Conservation (phyloP, 2,329 filamentous ascomycete genomes). For the Fusarium brachygibbosum region DNA sequence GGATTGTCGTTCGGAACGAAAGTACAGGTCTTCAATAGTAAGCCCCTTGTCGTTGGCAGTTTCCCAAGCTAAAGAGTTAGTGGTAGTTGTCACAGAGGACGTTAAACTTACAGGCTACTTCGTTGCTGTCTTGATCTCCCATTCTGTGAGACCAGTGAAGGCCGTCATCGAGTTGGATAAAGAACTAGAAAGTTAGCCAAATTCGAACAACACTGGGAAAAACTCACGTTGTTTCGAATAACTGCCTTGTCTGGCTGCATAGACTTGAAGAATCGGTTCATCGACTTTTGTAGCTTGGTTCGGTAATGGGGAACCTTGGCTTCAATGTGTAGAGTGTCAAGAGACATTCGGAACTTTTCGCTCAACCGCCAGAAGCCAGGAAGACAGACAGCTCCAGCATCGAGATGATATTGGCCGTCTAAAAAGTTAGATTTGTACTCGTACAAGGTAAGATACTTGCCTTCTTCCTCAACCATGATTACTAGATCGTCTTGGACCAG, state of each 20-base stretch:
- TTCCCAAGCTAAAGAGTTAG: conserved; percentile 34
- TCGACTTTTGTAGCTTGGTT: conserved; percentile 33
- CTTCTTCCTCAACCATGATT: conserved; percentile 37
- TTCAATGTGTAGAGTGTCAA: conserved; percentile 39
- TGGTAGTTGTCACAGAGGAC: rapidly evolving
- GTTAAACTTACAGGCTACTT: conserved; percentile 21
- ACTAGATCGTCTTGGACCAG: conserved; percentile 37
- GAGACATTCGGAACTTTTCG: conserved; percentile 42
- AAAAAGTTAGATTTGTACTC: rapidly evolving
- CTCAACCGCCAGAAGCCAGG: conserved; percentile 38
- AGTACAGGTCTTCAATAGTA: conserved; percentile 32
- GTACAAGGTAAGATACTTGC: rapidly evolving
- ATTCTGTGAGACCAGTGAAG: conserved; percentile 42
- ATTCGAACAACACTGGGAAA: rapidly evolving
- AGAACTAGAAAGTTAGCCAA: conserved; percentile 15
- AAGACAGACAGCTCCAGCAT: conserved; percentile 39
- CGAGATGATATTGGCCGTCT: conserved; percentile 37
- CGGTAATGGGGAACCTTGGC: conserved; percentile 39
- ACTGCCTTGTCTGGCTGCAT: conserved; percentile 39
- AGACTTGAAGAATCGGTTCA: conserved; percentile 38
- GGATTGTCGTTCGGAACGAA: conserved; percentile 39
- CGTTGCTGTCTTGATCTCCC: conserved; percentile 25
- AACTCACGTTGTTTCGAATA: conserved; percentile 32
- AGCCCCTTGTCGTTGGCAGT: conserved; percentile 24
- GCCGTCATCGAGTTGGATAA: conserved; percentile 40